Evolutionary conservation across 2,329 filamentous ascomycete genomes (phyloP), one percentile per base, ranked within the genome.

Genomic region (Claviceps monticola): DNA sequence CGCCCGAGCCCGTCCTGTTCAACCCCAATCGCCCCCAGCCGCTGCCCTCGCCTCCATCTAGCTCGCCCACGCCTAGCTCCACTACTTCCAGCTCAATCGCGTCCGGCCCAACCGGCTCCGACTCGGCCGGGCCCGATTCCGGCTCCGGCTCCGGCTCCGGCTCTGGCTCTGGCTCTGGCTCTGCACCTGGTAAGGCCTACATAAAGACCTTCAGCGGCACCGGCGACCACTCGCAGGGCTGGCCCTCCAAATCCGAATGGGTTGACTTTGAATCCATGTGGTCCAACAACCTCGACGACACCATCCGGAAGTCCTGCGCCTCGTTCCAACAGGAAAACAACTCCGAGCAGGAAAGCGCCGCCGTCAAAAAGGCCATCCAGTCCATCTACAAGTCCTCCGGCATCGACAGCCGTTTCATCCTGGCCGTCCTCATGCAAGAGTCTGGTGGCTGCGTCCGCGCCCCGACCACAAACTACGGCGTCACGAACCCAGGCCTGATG

Each of bases 391-490:
- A 49, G 11, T 47, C 54, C 5, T 57, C 60, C 0, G 55, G 58
- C 14, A 58, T 73, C 36, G 69, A 72, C 55, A 55, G 61, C 43
- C 68, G 70, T 48, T 69, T 71, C 54, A 69, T 73, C 56, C 60
- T 73, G 16, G 66, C 69, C 17, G 60, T 72, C 53, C 55, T 72
- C 41, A 64, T 73, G 62, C 71, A 73, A 55, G 71, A 73, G 56
- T 69, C 65, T 54, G 65, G 64, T 52, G 71, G 71, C 47, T 72
- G 70, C 57, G 69, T 72, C 23, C 68, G 70, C 29, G 44, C 64
- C 19, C 60, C 56, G 1, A 70, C 68, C 21, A 71, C 68, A 43
- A 58, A 66, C 62, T 62, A 70, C 57, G 66, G 66, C 16, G 68
- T 71, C 36, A 53, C 53, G 52, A 73, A 73, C 60, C 71, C 71